Evolutionary conservation across 1,139 yeast species (phyloP), one percentile per base, ranked within the genome.

Genomic region (Yamadazyma mexicana): DNA sequence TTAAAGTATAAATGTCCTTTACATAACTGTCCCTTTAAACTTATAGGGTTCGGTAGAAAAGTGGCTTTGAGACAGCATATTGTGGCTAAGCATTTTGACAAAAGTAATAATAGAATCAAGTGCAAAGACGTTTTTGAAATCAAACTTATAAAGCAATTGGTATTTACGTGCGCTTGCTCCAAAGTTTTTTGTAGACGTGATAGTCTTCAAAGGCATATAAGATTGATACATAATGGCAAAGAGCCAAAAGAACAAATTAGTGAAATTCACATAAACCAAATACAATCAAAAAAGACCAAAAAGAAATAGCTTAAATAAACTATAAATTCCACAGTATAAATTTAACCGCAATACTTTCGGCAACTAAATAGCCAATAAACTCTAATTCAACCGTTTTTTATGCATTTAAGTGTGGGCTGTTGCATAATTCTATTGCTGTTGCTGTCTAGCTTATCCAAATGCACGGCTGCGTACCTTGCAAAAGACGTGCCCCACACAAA

Each of bases 1-100:
- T 38, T 48, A 24, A 48, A 43, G 28, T 48, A 48, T 31, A 42
- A 47, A 27, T 82, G 88, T 50, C 79, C 79, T 0, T 64, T 73
- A 29, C 51, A 55, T 10, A 60, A 64, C n/a, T 83, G 89, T 49
- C 82, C 83, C 0, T 82, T 84, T 81, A 66, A 69, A 29, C 58
- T 75, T 3, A 60, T 81, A 29, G 87, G 88, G 0, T 66, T 80
- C 38, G 73, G 77, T 32, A 73, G 82, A 40, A 65, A 75, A 34
- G 75, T 78, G 4, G 81, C 77, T 46, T 68, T 81, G 42, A 63
- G 76, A 40, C 70, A 87, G 41, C 88, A 83, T 50, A 71, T 78
- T 43, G 68, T 75, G 17, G 63, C 73, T 27, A 80, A 78, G 46
- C 88, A 83, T 52, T 35, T 38, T 27, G 42, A 45, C 12, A 37